Percentiles rank a stretch among this genome's conserved stretches.
These are phyloP conservation scores for Sanghuangporus sanghuang DNA, from an alignment of 1,284 basidiomycete species.

Conservation along the genomic window DNA sequence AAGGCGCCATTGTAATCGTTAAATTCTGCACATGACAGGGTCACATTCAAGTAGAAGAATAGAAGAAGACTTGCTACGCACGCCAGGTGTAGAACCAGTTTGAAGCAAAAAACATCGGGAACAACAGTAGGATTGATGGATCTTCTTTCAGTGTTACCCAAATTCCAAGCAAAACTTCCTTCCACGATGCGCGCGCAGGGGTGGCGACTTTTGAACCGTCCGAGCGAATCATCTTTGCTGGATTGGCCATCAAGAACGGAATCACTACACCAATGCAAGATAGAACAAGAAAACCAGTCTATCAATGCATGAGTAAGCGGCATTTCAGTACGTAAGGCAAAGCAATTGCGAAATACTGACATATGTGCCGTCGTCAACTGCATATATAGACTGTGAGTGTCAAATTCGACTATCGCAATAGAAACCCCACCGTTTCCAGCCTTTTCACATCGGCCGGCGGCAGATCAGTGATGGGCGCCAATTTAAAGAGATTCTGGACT, in stretches of 20 bases:
- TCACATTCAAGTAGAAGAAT: not conserved
- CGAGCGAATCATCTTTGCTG: slow-evolving; percentile 31
- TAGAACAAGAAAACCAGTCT: slow-evolving; percentile 33
- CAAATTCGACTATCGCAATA: not conserved
- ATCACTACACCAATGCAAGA: slow-evolving; percentile 30
- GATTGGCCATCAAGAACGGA: slow-evolving; percentile 30
- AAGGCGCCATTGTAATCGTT: slow-evolving; percentile 36
- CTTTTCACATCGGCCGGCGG: not conserved
- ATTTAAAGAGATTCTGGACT: not conserved
- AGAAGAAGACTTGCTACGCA: not conserved
- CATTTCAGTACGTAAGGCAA: not conserved
- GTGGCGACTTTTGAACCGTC: slow-evolving; percentile 31
- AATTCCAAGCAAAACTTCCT: slow-evolving; percentile 29
- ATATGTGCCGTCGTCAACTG: slow-evolving; percentile 30
- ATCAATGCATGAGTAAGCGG: not conserved
- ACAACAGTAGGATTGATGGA: slow-evolving; percentile 32
- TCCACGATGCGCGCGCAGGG: slow-evolving; percentile 31
- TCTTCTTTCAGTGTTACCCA: slow-evolving; percentile 31
- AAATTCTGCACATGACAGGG: slow-evolving; percentile 23
- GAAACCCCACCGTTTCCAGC: not conserved
- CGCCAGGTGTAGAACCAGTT: slow-evolving; percentile 38
- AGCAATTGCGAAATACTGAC: slow-evolving; percentile 12
- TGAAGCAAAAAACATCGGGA: slow-evolving; percentile 35
- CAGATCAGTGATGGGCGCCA: not conserved
- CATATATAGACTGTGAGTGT: not conserved